These are phyloP conservation scores for Aspergillus bertholletiae DNA, from an alignment of 495 filamentous ascomycete species.

Conservation along the genomic window DNA sequence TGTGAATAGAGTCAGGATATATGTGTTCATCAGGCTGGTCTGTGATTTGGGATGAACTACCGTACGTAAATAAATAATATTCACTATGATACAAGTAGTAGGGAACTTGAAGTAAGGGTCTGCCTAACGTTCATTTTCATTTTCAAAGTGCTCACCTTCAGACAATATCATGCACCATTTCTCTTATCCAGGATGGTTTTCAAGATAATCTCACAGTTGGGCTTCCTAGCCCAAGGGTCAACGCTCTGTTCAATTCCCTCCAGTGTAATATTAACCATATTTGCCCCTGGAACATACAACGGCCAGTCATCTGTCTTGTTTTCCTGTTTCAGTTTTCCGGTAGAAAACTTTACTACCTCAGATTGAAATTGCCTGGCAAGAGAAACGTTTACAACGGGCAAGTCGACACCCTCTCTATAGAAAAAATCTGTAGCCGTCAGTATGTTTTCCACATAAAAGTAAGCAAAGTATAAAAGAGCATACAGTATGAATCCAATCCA, in stretches of 20 bases:
- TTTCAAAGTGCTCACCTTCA: too few relatives aligned
- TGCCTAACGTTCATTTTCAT: too few relatives aligned
- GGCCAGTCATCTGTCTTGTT: background rate
- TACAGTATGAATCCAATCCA: constrained; percentile 44
- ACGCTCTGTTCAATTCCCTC: background rate
- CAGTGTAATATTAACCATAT: background rate
- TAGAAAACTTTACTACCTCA: background rate
- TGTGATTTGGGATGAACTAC: too few relatives aligned
- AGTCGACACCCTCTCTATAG: background rate
- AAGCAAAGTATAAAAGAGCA: background rate
- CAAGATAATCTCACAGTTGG: background rate
- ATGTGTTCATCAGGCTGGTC: too few relatives aligned
- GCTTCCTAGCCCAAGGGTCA: background rate
- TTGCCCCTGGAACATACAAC: background rate
- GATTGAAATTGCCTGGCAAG: background rate
- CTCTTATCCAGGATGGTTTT: background rate
- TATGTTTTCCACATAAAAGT: background rate
- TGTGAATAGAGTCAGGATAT: too few relatives aligned
- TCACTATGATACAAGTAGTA: too few relatives aligned
- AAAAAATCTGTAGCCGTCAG: background rate
- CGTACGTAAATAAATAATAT: too few relatives aligned
- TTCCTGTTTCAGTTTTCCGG: too few relatives aligned
- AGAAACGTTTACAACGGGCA: background rate
- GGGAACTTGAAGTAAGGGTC: too few relatives aligned
- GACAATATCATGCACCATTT: background rate